Evolutionary conservation across 192 early-diverging fungal species (phyloP).

Genomic region (Linnemannia schmuckeri): DNA sequence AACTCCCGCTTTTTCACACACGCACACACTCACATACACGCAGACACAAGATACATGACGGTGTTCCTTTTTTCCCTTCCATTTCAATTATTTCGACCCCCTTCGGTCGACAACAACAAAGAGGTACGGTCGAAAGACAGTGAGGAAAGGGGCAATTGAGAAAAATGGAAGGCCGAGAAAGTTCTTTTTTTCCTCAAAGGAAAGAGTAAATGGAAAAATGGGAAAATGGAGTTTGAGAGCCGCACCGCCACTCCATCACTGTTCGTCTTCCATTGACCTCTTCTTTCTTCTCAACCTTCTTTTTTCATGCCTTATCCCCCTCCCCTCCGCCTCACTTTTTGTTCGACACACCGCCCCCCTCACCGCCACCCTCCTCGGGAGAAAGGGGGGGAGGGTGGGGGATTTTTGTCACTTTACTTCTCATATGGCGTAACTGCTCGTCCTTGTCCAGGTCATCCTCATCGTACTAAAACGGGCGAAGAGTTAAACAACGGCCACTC

Average conservation of each 20-base stretch:
- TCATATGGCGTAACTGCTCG: neutral
- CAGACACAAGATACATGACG: neutral
- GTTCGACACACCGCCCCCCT: neutral
- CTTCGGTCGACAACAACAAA: neutral
- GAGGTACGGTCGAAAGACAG: neutral
- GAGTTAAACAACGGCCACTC: neutral
- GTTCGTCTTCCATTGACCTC: neutral
- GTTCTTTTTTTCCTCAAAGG: neutral
- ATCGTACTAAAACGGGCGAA: neutral
- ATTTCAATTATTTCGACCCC: neutral
- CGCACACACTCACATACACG: neutral
- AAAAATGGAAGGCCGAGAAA: neutral
- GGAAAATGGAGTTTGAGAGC: neutral
- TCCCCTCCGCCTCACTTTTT: neutral
- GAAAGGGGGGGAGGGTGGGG: no score
- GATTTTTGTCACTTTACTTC: neutral
- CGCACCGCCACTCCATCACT: neutral
- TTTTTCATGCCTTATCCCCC: neutral
- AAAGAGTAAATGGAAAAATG: neutral
- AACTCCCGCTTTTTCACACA: neutral
- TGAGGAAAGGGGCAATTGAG: neutral
- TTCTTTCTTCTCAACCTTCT: constrained; percentile 6
- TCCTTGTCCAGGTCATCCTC: neutral
- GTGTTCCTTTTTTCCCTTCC: neutral
- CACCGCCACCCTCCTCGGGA: neutral